These are phyloP conservation scores for Avena sativa DNA, from an alignment of 176 grass and related monocot genomes.

Conservation along the genomic window DNA sequence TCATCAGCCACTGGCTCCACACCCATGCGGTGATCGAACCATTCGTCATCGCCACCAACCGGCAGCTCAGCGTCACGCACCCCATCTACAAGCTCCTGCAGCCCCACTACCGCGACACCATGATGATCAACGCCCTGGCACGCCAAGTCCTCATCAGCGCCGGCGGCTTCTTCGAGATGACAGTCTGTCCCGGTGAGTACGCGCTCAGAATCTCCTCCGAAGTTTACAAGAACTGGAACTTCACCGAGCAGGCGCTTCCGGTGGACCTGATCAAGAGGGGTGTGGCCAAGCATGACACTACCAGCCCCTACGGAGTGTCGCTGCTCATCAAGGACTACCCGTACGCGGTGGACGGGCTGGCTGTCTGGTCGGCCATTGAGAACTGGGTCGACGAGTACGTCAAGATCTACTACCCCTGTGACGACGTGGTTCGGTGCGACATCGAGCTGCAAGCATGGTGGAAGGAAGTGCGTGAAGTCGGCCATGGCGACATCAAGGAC, in stretches of 20 bases:
- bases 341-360: slow-evolving; percentile 54
- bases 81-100: slow-evolving; percentile 17
- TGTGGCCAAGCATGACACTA: slow-evolving; percentile 19
- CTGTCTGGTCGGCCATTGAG: slow-evolving; percentile 61
- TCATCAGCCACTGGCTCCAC: slow-evolving; percentile 28
- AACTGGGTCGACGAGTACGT: slow-evolving; percentile 57
- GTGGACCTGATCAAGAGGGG: slow-evolving; percentile 22
- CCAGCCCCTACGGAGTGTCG: slow-evolving; percentile 46
- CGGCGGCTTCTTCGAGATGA: slow-evolving; percentile 4
- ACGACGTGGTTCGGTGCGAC: slow-evolving; percentile 52
- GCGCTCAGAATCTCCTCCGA: background rate
- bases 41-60: background rate
- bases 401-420: slow-evolving; percentile 59
- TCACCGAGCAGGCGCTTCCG: background rate
- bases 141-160: background rate
- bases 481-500: slow-evolving; percentile 72
- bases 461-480: slow-evolving; percentile 72
- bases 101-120: slow-evolving; percentile 23
- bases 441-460: slow-evolving; percentile 74
- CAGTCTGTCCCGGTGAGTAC: background rate
- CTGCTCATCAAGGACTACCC: slow-evolving; percentile 41
- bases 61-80: slow-evolving; percentile 13
- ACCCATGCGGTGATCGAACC: slow-evolving; percentile 6
- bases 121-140: slow-evolving; percentile 4
- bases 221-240: slow-evolving; percentile 29